Conservation (phyloP, 441 rosid genomes). For the Eruca vesicaria region DNA sequence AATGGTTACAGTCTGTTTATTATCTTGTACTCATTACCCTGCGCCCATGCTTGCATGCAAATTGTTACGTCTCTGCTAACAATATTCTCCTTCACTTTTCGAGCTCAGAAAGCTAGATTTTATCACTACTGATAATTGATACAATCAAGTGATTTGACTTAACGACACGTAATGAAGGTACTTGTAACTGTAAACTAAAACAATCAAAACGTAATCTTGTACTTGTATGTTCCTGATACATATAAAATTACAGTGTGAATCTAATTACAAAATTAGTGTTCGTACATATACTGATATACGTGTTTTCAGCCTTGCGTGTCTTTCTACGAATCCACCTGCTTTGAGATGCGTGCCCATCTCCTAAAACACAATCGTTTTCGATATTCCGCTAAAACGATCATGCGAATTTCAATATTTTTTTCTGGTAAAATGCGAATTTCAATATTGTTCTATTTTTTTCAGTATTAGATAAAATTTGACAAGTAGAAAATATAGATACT, state of each 20-base stretch:
- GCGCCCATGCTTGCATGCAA: constrained; percentile 32
- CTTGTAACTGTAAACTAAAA: constrained; percentile 1
- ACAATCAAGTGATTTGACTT: background rate
- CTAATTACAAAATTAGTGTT: background rate
- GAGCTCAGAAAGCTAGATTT: constrained; percentile 2
- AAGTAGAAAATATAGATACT: too few relatives aligned
- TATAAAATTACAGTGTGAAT: background rate
- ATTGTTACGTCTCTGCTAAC: constrained; percentile 12
- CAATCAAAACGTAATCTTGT: constrained; percentile 10
- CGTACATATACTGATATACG: background rate
- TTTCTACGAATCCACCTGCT: constrained; percentile 6
- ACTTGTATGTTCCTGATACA: background rate
- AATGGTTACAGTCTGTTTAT: constrained; percentile 3
- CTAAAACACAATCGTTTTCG: constrained; percentile 16
- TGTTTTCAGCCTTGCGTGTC: constrained; percentile 24
- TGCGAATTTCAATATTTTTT: background rate
- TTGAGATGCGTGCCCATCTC: constrained; percentile 39
- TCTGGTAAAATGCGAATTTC: too few relatives aligned
- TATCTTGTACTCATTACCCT: constrained; percentile 16
- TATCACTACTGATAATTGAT: background rate
- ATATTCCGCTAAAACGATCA: constrained; percentile 10
- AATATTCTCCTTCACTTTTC: constrained; percentile 11
- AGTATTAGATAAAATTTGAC: background rate
- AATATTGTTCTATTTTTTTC: too few relatives aligned
- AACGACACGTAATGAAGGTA: constrained; percentile 9